Base-by-base conservation (phyloP, 2,329 filamentous ascomycete genomes). In the Dissoconium aciculare region DNA sequence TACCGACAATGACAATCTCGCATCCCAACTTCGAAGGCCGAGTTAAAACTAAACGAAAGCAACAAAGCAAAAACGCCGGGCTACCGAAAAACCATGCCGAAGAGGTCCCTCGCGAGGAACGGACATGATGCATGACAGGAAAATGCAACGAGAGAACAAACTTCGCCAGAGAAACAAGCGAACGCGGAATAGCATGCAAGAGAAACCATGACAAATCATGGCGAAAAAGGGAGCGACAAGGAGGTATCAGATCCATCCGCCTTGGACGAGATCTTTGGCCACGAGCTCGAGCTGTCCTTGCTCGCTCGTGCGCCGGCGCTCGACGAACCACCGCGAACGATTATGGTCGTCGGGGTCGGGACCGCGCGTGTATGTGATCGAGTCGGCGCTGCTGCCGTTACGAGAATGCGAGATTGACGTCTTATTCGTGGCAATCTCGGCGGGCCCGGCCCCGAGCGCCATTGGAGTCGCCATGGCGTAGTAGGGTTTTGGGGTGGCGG, bases 291-390 rank as follows among this genome's bases (percentile, higher is more conserved):
- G 53, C 50, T 77, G 65, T 1, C 75, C 76, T 35, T 60, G 66
- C 44, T 80, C 75, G 1, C 63, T 71, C 3, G 73, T 78, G 19
- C 77, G 59, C 31, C 76, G 62, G 19, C 76, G 57, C 52, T 83
- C 78, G 42, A 82, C 58, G 5, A 82, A 68, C 78, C 77, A 82
- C 27, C 74, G 58, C 5, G 55, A 53, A 33, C 63, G 66, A 40
- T 68, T 67, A 1, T 65, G 67, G 5, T 63, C 63, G 2, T 68
- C 62, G 27, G 74, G 70, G 45, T 77, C 72, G 37, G 66, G 66
- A 38, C 69, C 66, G n/a, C 59, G 53, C 2, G 67, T 62, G 50
- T 83, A 83, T 5, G 74, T 75, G 17, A 83, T 71, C 39, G 74
- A 78, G 41, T 80, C 77, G 2, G 72, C 62, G 27, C 70, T 77